Evolutionary conservation across 139 green algal species (phyloP).

Genomic region (Edaphochlamys debaryana): DNA sequence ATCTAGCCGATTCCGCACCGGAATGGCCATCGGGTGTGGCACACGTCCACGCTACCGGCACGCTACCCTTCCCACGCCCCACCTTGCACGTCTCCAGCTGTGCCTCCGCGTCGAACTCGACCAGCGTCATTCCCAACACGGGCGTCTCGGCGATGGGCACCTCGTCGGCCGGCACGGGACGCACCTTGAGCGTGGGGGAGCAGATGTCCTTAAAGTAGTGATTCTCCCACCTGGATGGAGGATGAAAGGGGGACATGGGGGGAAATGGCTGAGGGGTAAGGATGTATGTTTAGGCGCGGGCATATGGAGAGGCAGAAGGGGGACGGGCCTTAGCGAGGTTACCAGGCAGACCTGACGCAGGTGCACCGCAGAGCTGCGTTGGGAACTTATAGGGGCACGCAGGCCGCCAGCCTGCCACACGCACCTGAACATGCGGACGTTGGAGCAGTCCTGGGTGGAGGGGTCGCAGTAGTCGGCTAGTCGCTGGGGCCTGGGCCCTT

Average conservation of each 20-base stretch:
- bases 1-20: too few species aligned
- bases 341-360: too few species aligned
- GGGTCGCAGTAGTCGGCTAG: conserved; percentile 27
- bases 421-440: conserved; percentile 26
- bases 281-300: too few species aligned
- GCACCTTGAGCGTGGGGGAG: background rate
- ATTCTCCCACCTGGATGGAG: conserved; percentile 10
- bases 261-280: background rate
- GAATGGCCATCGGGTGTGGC: too few species aligned
- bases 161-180: background rate
- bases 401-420: too few species aligned
- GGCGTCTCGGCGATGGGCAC: background rate
- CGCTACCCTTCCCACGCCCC: too few species aligned
- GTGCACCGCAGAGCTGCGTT: too few species aligned
- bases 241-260: background rate
- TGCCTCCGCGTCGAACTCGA: background rate
- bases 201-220: conserved; percentile 20
- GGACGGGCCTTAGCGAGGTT: too few species aligned
- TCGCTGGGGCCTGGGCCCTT: background rate
- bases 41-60: too few species aligned
- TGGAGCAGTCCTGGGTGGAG: too few species aligned
- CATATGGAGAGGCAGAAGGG: too few species aligned
- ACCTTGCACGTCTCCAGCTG: background rate
- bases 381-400: too few species aligned
- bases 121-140: background rate